These are phyloP conservation scores for Mortierella sp. DNA, from an alignment of 371 early-diverging fungal species.

Conservation along the genomic window DNA sequence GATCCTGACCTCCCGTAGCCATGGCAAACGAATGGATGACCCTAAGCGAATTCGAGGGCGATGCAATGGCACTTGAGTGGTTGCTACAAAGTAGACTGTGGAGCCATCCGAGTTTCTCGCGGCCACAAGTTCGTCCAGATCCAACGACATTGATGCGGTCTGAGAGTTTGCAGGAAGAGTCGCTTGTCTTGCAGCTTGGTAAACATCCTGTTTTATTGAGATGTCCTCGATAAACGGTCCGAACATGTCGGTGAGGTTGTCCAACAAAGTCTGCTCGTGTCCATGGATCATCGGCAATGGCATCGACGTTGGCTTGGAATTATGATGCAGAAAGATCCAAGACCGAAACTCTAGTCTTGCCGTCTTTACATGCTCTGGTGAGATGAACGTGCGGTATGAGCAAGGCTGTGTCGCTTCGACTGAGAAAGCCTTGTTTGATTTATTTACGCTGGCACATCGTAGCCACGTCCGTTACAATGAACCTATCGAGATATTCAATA, in stretches of 20 bases:
- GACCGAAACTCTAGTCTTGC: too few relatives aligned
- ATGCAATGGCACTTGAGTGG: constrained; percentile 1
- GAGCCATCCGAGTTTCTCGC: not conserved
- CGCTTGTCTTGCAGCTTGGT: not conserved
- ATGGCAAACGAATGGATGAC: constrained; percentile 2
- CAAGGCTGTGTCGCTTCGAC: not conserved
- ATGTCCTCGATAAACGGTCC: constrained; percentile 17
- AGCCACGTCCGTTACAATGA: constrained; percentile 48
- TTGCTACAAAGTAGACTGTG: constrained; percentile 1
- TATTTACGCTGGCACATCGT: constrained; percentile 36
- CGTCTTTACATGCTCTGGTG: not conserved
- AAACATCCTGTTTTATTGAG: constrained; percentile 15
- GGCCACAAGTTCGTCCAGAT: not conserved
- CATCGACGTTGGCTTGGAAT: not conserved
- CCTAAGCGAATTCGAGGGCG: constrained; percentile 8
- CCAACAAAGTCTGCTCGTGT: constrained; percentile 8
- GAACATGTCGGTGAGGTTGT: constrained; percentile 10
- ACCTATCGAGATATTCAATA: constrained; percentile 47
- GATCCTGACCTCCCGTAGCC: constrained; percentile 21
- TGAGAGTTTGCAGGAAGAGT: not conserved
- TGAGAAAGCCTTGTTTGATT: not conserved
- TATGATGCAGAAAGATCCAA: too few relatives aligned
- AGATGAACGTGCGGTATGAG: too few relatives aligned
- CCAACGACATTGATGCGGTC: not conserved
- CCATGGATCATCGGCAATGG: not conserved